These are phyloP conservation scores for Colletotrichum somersetense DNA, from an alignment of 2,329 filamentous ascomycete species.

Conservation along the genomic window DNA sequence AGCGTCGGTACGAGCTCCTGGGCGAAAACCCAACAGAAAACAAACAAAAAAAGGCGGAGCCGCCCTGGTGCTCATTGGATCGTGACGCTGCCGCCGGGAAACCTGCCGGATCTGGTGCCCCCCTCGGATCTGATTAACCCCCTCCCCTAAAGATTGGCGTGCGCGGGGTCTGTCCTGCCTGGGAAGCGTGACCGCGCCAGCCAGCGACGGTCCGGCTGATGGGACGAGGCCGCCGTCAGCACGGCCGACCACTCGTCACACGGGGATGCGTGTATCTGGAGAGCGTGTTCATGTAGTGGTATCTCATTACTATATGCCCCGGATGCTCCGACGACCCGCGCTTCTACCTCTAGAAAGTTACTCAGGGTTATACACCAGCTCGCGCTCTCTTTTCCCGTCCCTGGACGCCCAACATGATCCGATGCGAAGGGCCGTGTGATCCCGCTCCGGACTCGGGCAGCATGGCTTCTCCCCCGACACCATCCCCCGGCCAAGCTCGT, in stretches of 20 bases:
- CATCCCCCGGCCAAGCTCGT: not conserved
- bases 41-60: not conserved
- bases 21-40: not conserved
- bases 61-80: not conserved
- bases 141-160: too few species aligned
- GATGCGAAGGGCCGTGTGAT: not conserved
- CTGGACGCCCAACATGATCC: not conserved
- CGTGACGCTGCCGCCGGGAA: not conserved
- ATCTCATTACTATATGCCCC: conserved; percentile 13
- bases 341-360: not conserved
- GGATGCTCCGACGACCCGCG: not conserved
- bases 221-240: not conserved
- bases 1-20: not conserved
- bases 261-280: not conserved
- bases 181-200: too few species aligned
- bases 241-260: not conserved
- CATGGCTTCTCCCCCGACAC: too few species aligned
- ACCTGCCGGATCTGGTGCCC: conserved; percentile 5
- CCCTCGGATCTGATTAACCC: not conserved
- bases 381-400: not conserved
- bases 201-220: not conserved
- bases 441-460: not conserved
- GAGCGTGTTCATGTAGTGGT: conserved; percentile 1
- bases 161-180: too few species aligned
- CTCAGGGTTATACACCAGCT: not conserved